phyloP scores from a whole-genome alignment of 768 basidiomycete species.

The Leccinum disarticulatum region DNA sequence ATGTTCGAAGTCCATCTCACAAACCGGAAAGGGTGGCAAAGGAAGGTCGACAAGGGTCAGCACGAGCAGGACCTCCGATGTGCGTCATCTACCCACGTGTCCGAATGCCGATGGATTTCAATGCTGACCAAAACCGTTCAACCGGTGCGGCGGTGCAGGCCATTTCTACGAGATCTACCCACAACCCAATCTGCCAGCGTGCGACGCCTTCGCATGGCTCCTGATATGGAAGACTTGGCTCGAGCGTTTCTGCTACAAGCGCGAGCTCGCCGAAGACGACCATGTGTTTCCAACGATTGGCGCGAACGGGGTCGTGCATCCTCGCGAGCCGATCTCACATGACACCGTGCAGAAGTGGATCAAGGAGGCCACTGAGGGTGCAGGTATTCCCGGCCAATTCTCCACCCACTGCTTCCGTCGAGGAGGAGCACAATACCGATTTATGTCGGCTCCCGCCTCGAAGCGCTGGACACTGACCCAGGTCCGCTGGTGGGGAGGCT shows the following conservation, averaged over 20 bases:
- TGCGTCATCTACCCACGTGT: not conserved
- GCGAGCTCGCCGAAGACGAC: slow-evolving; percentile 24
- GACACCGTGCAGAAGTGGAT: slow-evolving; percentile 31
- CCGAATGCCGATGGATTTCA: too few relatives aligned
- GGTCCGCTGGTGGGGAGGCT: slow-evolving; percentile 4
- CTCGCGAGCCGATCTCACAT: slow-evolving; percentile 27
- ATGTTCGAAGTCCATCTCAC: slow-evolving; percentile 23
- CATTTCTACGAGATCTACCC: slow-evolving; percentile 38
- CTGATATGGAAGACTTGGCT: slow-evolving; percentile 20
- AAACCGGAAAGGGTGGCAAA: slow-evolving; percentile 28
- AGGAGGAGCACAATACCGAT: not conserved
- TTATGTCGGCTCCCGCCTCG: not conserved
- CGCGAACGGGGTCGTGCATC: slow-evolving; percentile 11
- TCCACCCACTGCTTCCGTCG: slow-evolving; percentile 8
- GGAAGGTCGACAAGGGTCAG: slow-evolving; percentile 24
- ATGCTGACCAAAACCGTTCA: not conserved
- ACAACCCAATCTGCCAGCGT: slow-evolving; percentile 30
- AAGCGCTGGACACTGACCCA: not conserved
- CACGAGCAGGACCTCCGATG: slow-evolving; percentile 19
- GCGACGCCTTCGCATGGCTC: slow-evolving; percentile 32
- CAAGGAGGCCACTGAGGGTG: slow-evolving; percentile 20
- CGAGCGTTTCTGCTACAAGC: not conserved
- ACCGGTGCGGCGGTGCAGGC: slow-evolving; percentile 8
- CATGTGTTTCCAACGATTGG: slow-evolving; percentile 34
- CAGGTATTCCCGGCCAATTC: not conserved